A percentile compares a stretch with the other conserved stretches of the same genome.
These are phyloP conservation scores for Trichoderma polysporum DNA, from an alignment of 2,329 filamentous ascomycete genomes.

Conservation along the genomic window DNA sequence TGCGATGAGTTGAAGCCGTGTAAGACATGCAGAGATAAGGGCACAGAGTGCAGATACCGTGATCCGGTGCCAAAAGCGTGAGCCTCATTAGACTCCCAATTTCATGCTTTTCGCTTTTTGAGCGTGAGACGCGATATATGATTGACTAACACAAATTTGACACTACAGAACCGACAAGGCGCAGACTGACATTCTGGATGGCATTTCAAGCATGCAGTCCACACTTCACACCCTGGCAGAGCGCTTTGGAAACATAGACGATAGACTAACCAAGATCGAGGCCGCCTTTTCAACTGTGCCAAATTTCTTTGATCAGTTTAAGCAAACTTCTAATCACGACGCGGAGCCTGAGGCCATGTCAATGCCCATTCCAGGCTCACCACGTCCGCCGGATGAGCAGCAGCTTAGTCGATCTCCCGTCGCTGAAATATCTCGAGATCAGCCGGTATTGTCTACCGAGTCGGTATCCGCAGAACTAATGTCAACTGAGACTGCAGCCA, in stretches of 20 bases:
- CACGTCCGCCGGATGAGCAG: slow-evolving; percentile 22
- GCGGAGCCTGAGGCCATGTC: slow-evolving; percentile 29
- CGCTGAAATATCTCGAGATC: slow-evolving; percentile 29
- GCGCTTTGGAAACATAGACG: slow-evolving; percentile 42
- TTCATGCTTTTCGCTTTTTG: background rate
- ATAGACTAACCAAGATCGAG: slow-evolving; percentile 39
- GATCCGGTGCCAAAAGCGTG: slow-evolving; percentile 91
- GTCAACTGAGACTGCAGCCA: slow-evolving; percentile 27
- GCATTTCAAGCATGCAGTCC: slow-evolving; percentile 44
- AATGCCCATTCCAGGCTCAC: slow-evolving; percentile 27
- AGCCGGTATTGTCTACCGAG: slow-evolving; percentile 28
- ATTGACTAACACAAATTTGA: background rate
- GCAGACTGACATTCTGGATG: slow-evolving; percentile 59
- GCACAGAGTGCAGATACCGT: slow-evolving; percentile 79
- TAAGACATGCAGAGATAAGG: slow-evolving; percentile 86
- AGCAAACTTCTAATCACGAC: slow-evolving; percentile 30
- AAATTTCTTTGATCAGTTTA: slow-evolving; percentile 1
- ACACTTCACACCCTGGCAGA: slow-evolving; percentile 39
- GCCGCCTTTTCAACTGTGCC: slow-evolving; percentile 28
- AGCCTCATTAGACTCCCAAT: slow-evolving; percentile 35
- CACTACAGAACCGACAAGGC: slow-evolving; percentile 56
- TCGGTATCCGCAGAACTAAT: slow-evolving; percentile 20
- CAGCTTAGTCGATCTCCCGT: slow-evolving; percentile 24
- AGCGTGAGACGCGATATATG: background rate
- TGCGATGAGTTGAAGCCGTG: slow-evolving; percentile 84